Evolutionary conservation across 192 early-diverging fungal genomes (phyloP).

Genomic region (Backusella westeae): DNA sequence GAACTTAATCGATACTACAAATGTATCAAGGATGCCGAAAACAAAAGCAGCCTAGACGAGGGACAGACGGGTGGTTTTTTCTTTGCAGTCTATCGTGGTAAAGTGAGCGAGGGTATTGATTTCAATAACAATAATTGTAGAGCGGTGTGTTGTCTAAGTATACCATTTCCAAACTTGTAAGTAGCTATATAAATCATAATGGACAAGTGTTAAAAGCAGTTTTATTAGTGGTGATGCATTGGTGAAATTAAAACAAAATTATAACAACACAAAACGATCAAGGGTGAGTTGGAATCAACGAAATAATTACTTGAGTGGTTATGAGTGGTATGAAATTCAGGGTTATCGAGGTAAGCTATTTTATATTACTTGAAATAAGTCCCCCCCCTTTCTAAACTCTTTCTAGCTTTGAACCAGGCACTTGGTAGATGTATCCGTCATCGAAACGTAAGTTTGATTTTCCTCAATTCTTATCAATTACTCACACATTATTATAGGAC

Average conservation of each 20-base stretch:
- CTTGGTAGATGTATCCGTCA: conserved; percentile 37
- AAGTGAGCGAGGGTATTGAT: conserved; percentile 75
- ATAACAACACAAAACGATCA: conserved; percentile 22
- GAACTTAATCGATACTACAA: neutral
- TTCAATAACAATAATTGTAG: conserved; percentile 65
- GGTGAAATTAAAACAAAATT: conserved; percentile 46
- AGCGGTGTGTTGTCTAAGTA: conserved; percentile 62
- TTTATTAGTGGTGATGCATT: conserved; percentile 43
- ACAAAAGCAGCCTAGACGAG: neutral
- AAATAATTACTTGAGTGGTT: neutral
- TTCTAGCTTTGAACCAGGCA: conserved; percentile 36
- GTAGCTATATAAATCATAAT: neutral
- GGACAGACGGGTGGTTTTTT: conserved; percentile 48
- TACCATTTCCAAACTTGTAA: conserved; percentile 53
- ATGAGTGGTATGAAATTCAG: conserved; percentile 29
- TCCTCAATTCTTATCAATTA: neutral
- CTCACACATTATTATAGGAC: conserved; percentile 19
- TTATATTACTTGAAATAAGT: neutral
- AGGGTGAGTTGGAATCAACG: neutral
- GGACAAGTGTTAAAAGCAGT: neutral
- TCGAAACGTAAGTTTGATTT: conserved; percentile 20
- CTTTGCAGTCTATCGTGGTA: conserved; percentile 71
- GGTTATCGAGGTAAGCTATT: conserved; percentile 23
- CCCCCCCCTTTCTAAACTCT: neutral
- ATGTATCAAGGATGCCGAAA: conserved; percentile 6